Evolutionary conservation across 2,329 filamentous ascomycete species (phyloP).

Genomic region (Botrytis hyacinthi): DNA sequence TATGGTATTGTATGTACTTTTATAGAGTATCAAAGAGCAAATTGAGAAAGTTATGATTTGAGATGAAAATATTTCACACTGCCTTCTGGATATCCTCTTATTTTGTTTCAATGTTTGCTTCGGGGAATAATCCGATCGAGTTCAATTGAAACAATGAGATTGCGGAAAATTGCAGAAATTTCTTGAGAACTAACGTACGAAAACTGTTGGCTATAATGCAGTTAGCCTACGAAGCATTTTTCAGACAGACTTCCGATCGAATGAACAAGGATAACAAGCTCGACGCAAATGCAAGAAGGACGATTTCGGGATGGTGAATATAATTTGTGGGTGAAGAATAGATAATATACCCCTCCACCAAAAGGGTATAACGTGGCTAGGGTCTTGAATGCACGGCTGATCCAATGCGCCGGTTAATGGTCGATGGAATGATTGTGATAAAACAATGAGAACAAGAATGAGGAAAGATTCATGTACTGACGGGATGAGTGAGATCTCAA

Average conservation of each 20-base stretch:
- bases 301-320: slow-evolving; percentile 16
- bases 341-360: slow-evolving; percentile 17
- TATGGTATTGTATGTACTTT: neutral
- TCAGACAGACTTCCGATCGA: slow-evolving; percentile 15
- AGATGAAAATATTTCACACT: neutral
- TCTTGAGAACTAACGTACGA: slow-evolving; percentile 21
- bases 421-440: neutral
- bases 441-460: neutral
- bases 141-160: slow-evolving; percentile 17
- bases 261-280: slow-evolving; percentile 16
- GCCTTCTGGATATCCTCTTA: slow-evolving; percentile 11
- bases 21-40: neutral
- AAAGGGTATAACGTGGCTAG: slow-evolving; percentile 24
- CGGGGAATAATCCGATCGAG: slow-evolving; percentile 20
- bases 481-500: neutral
- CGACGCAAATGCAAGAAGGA: slow-evolving; percentile 16
- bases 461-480: slow-evolving; percentile 15
- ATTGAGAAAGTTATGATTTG: neutral
- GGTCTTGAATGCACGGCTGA: slow-evolving; percentile 23
- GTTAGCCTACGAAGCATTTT: slow-evolving; percentile 21
- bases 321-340: neutral
- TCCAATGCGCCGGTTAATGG: slow-evolving; percentile 25
- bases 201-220: slow-evolving; percentile 21
- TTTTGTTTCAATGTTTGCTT: slow-evolving; percentile 16
- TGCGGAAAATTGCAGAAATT: slow-evolving; percentile 22